Base-by-base conservation (phyloP, 2,329 filamentous ascomycete genomes). In the Trichophyton verrucosum region DNA sequence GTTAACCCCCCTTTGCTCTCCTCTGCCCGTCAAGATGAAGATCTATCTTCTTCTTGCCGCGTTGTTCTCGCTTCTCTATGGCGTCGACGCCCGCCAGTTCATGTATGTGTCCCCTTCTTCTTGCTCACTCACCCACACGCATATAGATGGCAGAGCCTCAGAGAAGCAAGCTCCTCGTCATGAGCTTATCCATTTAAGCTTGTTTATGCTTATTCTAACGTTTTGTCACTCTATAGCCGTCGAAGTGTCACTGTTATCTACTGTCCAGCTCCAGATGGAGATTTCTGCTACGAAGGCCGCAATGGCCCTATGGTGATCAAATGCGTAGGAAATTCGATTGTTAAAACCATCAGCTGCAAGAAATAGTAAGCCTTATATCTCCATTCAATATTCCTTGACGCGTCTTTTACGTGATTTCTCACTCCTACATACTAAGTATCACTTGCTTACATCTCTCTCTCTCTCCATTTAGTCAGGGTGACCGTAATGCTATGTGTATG, bases 291-390 rank as follows among this genome's bases (percentile, higher is more conserved):
- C n/a, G 55, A 57, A 42, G 55, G 33, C 33, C 33, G 13, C 22
- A 17, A n/a, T 57, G 55, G 55, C n/a, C 33, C 55, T 30, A 42
- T 42, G 33, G 20, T 57, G n/a, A 44, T 57, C 22, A 24, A 42
- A 30, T 57, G 55, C 42, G 11, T 20, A 3, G 42, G 24, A n/a
- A 17, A 24, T 36, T 30, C 33, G 4, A 20, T 57, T 42, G 36
- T 57, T 42, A 24, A 42, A 15, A 30, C 55, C 13, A 57, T 44
- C 36, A 57, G 42, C 55, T 57, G 55, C 40, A 57, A 57, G 24
- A 44, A 57, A 30, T 6, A 27, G 55, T 57, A 57, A 44, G 33
- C 5, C 17, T 30, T 44, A 13, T 9, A 15, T 0, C 8, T 17
- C 15, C 30, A 38, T 38, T n/a, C 1, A 30, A 55, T 30, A 20